Evolutionary conservation across 116 monocot genomes (phyloP).

Genomic region (Trichopus zeylanicus): DNA sequence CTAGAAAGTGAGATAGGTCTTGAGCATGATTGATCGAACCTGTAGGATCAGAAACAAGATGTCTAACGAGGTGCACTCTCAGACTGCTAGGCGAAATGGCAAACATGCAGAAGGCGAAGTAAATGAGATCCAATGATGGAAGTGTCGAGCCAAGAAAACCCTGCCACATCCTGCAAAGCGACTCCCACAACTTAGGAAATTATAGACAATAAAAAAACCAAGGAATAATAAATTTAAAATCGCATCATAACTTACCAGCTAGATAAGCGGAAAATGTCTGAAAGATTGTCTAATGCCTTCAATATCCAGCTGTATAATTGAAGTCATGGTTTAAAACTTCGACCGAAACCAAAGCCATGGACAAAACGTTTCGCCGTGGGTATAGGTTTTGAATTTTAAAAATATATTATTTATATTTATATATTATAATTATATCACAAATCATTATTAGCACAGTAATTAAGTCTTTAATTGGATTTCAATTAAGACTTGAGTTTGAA

Average conservation of each 20-base stretch:
- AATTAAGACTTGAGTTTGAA: too few species aligned
- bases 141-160: constrained; percentile 90
- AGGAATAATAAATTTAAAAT: neutral
- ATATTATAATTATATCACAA: too few species aligned
- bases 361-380: too few species aligned
- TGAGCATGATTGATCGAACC: constrained; percentile 75
- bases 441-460: too few species aligned
- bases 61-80: constrained; percentile 73
- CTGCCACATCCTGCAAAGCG: constrained; percentile 83
- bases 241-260: constrained; percentile 43
- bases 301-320: constrained; percentile 75
- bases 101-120: constrained; percentile 92
- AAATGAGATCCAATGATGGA: constrained; percentile 80
- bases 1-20: constrained; percentile 67
- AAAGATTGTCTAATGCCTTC: constrained; percentile 88
- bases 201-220: neutral
- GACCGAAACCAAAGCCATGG: too few species aligned
- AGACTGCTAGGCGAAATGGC: constrained; percentile 68
- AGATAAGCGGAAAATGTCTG: constrained; percentile 74
- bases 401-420: too few species aligned
- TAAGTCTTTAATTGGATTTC: too few species aligned
- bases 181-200: neutral
- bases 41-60: constrained; percentile 85
- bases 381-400: too few species aligned
- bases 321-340: too few species aligned